phyloP scores from a whole-genome alignment of 495 filamentous ascomycete genomes.

The Aspergillus sclerotiicarbonarius region DNA sequence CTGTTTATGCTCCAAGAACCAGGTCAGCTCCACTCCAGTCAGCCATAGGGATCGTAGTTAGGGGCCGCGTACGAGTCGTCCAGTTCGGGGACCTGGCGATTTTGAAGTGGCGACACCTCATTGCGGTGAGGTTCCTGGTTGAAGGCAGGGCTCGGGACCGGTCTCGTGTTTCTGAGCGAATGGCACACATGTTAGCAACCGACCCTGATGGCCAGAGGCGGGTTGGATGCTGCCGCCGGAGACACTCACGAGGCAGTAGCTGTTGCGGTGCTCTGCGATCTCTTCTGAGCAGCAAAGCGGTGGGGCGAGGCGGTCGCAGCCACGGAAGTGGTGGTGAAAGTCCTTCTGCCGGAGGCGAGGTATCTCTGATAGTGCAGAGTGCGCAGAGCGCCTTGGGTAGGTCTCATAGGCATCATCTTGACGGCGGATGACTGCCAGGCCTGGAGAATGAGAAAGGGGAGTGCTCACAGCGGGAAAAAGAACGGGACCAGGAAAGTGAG shows the following conservation, averaged over 20 bases:
- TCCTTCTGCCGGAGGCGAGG: constrained; percentile 36
- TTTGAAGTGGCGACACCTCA: constrained; percentile 70
- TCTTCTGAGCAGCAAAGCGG: constrained; percentile 45
- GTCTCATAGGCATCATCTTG: constrained; percentile 50
- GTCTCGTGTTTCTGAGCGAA: constrained; percentile 41
- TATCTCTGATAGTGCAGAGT: constrained; percentile 42
- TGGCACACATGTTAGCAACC: constrained; percentile 12
- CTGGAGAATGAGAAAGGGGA: constrained; percentile 19
- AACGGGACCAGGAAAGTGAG: constrained; percentile 26
- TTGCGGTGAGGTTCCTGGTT: constrained; percentile 59
- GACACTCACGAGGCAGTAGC: constrained; percentile 44
- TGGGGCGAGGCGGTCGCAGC: constrained; percentile 45
- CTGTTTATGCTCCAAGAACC: constrained; percentile 35
- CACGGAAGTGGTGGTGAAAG: constrained; percentile 42
- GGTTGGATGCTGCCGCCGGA: not conserved
- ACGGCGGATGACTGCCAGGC: constrained; percentile 37
- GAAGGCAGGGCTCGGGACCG: constrained; percentile 69
- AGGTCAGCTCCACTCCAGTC: constrained; percentile 11
- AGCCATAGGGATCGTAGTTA: not conserved
- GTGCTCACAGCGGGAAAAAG: constrained; percentile 25
- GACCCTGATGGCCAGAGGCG: constrained; percentile 1
- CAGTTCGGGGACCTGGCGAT: constrained; percentile 60
- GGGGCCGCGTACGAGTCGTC: constrained; percentile 61
- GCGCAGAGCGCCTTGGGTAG: constrained; percentile 48
- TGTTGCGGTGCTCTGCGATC: constrained; percentile 50